Conservation (phyloP, 331 rosid species). For the Rhamnella rubrinervis region DNA sequence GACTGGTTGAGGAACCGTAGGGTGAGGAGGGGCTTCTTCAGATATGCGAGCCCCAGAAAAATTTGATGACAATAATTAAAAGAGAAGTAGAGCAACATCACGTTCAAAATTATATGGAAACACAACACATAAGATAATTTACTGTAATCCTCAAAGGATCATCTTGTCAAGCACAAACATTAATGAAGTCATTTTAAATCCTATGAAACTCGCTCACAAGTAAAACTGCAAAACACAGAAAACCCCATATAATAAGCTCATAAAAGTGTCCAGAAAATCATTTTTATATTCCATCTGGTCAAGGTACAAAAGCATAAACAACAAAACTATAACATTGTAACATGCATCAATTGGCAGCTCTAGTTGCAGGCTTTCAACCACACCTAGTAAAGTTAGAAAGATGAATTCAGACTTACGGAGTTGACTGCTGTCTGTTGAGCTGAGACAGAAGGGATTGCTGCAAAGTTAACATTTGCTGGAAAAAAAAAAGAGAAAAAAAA, state of each 20-base stretch:
- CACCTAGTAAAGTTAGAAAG: neutral
- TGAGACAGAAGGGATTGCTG: constrained; percentile 52
- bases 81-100: neutral
- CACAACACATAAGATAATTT: neutral
- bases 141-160: neutral
- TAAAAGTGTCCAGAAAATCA: neutral
- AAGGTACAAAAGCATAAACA: neutral
- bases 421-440: constrained; percentile 44
- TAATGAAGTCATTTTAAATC: neutral
- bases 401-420: constrained; percentile 40
- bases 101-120: neutral
- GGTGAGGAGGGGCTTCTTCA: no score
- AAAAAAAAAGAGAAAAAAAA: constrained; percentile 2
- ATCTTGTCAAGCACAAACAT: neutral
- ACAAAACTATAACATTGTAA: no score
- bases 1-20: neutral
- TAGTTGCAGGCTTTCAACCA: neutral
- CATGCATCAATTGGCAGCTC: neutral
- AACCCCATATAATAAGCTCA: no score
- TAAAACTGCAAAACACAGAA: no score
- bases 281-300: neutral
- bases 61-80: neutral
- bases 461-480: constrained; percentile 57
- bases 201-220: neutral
- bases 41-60: neutral